Evolutionary conservation across 1,139 yeast species (phyloP), one percentile per base, ranked within the genome.

Genomic region (Candida sp.): DNA sequence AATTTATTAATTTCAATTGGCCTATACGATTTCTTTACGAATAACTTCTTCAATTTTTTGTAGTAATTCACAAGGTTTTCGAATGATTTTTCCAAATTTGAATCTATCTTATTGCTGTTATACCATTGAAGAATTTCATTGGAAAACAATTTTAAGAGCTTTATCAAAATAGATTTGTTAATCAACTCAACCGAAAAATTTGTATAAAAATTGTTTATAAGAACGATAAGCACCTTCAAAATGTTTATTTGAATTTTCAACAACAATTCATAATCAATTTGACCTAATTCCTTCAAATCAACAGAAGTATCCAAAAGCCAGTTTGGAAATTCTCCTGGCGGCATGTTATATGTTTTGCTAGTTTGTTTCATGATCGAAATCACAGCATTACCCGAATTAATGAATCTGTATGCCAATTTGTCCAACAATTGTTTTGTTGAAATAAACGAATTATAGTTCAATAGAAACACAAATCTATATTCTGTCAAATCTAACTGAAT

Each of bases 201-300:
- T 33, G 79, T 65, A 58, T 85, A 89, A 56, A 87, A 87, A 51
- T 85, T 84, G 42, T 81, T 77, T 22, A 89, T 79, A 64, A 95
- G 75, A 35, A 84, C 77, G 41, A 82, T 78, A 46, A 89, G 70
- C 1, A 90, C 88, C 57, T 88, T 95, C 49, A 90, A 69, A 36
- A 90, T 82, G 41, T 95, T 95, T 43, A 86, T 76, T 57, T 90
- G 96, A 43, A 90, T 87, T 58, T 84, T 69, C 77, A 52, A 82
- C 76, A 60, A 82, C 71, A 66, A 77, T 69, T 56, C 80, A 69
- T 86, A 73, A 50, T 73, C 77, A 32, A 73, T 76, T 36, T 70
- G 73, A 0, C 78, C 79, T 42, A 72, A 59, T 33, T 64, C 69
- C 35, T 60, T 59, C 45, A 72, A 55, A 43, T 71, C 68, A 21